Conservation (phyloP, 1,284 basidiomycete species). For the Ceratobasidium sp. region DNA sequence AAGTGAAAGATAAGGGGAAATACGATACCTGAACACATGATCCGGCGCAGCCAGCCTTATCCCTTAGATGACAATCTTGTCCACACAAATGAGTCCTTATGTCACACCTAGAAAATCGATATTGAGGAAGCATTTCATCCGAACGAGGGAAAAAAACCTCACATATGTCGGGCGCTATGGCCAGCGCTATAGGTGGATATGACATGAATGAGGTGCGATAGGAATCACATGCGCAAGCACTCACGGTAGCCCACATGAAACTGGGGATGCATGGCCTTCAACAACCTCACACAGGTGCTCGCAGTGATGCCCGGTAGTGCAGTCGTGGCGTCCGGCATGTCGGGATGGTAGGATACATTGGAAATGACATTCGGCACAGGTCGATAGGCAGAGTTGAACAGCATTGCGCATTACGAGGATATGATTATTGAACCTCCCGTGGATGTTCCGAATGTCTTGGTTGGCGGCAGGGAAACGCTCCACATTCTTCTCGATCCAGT, state of each 20-base stretch:
- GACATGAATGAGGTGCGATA: not conserved
- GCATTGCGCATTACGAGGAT: slow-evolving; percentile 18
- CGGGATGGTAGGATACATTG: slow-evolving; percentile 42
- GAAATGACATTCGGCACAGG: slow-evolving; percentile 43
- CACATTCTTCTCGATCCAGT: slow-evolving; percentile 48
- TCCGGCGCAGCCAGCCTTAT: slow-evolving; percentile 12
- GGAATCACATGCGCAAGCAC: slow-evolving; percentile 46
- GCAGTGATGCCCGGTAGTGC: slow-evolving; percentile 47
- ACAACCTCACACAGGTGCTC: slow-evolving; percentile 44
- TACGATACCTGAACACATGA: too few relatives aligned
- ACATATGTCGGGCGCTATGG: slow-evolving; percentile 70
- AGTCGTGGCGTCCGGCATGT: slow-evolving; percentile 45
- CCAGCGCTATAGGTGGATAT: slow-evolving; percentile 62
- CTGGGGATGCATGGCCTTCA: slow-evolving; percentile 44
- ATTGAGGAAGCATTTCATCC: not conserved
- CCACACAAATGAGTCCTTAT: slow-evolving; percentile 36
- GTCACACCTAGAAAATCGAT: slow-evolving; percentile 12
- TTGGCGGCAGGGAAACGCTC: slow-evolving; percentile 44
- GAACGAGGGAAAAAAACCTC: slow-evolving; percentile 45
- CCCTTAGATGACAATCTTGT: slow-evolving; percentile 12
- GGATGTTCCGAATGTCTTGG: slow-evolving; percentile 43
- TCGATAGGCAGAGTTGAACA: slow-evolving; percentile 42
- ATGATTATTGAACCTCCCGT: slow-evolving; percentile 28
- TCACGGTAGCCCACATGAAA: slow-evolving; percentile 65
- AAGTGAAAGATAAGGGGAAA: too few relatives aligned